phyloP scores from a whole-genome alignment of 208 protist species.

The Sergeia podlipaevii region DNA sequence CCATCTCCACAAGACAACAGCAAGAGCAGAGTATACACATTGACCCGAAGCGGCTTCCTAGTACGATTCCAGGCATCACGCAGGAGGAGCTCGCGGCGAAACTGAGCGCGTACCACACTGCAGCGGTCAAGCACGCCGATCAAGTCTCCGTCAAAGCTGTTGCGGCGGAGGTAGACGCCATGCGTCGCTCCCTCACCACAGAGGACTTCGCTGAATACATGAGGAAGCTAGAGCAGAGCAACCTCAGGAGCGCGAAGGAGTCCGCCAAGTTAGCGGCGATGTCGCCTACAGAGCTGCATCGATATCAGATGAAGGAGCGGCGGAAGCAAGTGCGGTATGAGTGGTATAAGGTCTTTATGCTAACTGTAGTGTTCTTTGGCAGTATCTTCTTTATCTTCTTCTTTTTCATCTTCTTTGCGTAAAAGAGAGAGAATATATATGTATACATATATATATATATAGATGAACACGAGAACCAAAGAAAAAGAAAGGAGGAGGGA shows the following conservation, averaged over 20 bases:
- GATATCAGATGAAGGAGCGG: conserved; percentile 49
- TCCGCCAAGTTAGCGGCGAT: conserved; percentile 46
- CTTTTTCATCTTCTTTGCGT: conserved; percentile 63
- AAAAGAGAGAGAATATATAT: conserved; percentile 8
- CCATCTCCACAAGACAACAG: neutral
- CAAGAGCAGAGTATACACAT: conserved; percentile 13
- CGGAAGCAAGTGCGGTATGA: conserved; percentile 29
- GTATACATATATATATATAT: neutral
- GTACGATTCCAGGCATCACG: conserved; percentile 67
- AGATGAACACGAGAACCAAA: neutral
- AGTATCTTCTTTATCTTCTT: conserved; percentile 63
- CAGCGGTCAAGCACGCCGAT: conserved; percentile 13
- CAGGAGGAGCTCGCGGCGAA: conserved; percentile 67
- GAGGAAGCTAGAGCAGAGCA: conserved; percentile 18
- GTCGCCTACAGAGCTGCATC: conserved; percentile 54
- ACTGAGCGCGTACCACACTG: conserved; percentile 19
- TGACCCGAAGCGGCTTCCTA: conserved; percentile 47
- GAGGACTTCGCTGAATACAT: conserved; percentile 50
- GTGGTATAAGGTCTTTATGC: conserved; percentile 41
- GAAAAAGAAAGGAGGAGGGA: neutral
- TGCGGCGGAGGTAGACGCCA: conserved; percentile 43
- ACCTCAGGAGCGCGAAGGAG: conserved; percentile 31
- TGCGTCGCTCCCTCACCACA: conserved; percentile 56
- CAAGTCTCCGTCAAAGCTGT: conserved; percentile 14
- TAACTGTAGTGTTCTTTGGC: conserved; percentile 36